These are phyloP conservation scores for Collybiopsis confluens DNA, from an alignment of 768 basidiomycete species.

Conservation along the genomic window DNA sequence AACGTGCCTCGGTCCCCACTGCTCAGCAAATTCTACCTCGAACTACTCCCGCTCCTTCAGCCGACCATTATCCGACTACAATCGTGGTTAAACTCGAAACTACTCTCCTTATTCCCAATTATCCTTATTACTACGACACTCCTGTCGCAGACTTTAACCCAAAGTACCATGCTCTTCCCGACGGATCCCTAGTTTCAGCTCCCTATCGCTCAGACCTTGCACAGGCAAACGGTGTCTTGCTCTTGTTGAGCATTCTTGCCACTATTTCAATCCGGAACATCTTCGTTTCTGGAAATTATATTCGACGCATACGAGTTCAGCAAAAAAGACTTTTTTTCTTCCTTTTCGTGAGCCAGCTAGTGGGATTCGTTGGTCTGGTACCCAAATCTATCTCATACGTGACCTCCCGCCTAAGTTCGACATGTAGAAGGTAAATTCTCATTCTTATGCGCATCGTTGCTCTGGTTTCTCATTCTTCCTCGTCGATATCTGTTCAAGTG, in stretches of 20 bases:
- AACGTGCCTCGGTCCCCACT: neutral
- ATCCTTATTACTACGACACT: conserved; percentile 35
- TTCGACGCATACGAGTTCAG: conserved; percentile 52
- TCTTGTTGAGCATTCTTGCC: conserved; percentile 45
- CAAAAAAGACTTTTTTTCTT: conserved; percentile 56
- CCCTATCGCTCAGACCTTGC: conserved; percentile 40
- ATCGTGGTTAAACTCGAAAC: conserved; percentile 50
- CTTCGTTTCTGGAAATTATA: conserved; percentile 43
- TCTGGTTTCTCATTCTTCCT: too few species aligned
- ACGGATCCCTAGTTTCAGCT: conserved; percentile 57
- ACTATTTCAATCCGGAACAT: conserved; percentile 53
- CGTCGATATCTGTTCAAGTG: too few species aligned
- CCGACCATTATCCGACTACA: conserved; percentile 31
- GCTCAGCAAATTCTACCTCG: conserved; percentile 26
- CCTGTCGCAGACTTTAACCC: conserved; percentile 45
- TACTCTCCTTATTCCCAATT: conserved; percentile 44
- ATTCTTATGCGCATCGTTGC: too few species aligned
- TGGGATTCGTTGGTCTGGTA: conserved; percentile 41
- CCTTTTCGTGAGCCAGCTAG: conserved; percentile 49
- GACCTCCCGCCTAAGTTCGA: conserved; percentile 21
- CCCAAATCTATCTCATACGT: conserved; percentile 47
- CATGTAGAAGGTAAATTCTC: neutral
- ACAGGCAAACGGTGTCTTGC: conserved; percentile 36
- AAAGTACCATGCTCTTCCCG: conserved; percentile 38
- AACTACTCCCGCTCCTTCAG: conserved; percentile 27